phyloP scores from a whole-genome alignment of 148 eudicot species.

The Rhododendron ovatum region DNA sequence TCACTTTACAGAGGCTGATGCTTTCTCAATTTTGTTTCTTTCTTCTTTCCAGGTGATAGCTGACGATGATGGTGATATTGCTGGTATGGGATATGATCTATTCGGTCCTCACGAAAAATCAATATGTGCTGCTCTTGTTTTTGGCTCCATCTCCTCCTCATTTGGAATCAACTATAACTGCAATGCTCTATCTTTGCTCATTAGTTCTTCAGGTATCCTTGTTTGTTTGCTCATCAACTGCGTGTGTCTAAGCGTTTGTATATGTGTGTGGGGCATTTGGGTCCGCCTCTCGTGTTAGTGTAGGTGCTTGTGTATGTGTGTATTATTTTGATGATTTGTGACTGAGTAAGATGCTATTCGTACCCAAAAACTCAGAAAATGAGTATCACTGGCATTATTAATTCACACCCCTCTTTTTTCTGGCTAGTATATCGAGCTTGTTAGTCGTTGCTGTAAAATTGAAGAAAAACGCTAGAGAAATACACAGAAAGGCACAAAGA shows the following conservation, averaged over 20 bases:
- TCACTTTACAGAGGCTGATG: background rate
- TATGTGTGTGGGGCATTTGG: background rate
- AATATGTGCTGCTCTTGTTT: slow-evolving; percentile 84
- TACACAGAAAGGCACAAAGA: too few species aligned
- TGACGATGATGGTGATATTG: slow-evolving; percentile 89
- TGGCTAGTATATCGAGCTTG: too few species aligned
- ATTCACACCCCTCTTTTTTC: too few species aligned
- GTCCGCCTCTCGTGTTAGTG: background rate
- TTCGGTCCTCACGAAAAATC: slow-evolving; percentile 89
- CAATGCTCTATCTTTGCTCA: slow-evolving; percentile 53
- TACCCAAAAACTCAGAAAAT: background rate
- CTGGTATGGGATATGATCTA: slow-evolving; percentile 91
- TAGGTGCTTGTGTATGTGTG: background rate
- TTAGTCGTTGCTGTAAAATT: too few species aligned
- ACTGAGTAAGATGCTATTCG: background rate
- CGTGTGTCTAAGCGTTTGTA: background rate
- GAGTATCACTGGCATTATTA: background rate
- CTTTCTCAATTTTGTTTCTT: slow-evolving; percentile 2
- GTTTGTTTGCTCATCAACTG: slow-evolving; percentile 59
- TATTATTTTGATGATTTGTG: background rate
- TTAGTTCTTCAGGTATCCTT: slow-evolving; percentile 34
- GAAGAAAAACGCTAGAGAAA: too few species aligned
- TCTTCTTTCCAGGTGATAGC: slow-evolving; percentile 61
- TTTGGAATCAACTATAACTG: slow-evolving; percentile 75
- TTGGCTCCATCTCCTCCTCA: slow-evolving; percentile 70